Base-by-base conservation (phyloP, 768 basidiomycete species). In the Clavaria fumosa region DNA sequence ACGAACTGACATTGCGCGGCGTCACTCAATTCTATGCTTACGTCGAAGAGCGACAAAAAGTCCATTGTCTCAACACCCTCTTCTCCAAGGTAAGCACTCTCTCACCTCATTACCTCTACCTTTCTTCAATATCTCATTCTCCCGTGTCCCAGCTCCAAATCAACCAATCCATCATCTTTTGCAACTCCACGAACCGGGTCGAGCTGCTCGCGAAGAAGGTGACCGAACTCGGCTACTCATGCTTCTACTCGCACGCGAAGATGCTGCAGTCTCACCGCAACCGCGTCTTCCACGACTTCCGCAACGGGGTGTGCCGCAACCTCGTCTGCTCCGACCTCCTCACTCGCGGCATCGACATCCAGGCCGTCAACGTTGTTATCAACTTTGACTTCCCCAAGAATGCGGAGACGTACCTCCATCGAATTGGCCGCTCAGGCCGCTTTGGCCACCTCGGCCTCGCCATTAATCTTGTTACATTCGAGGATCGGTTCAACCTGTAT, bases 81-180 rank as follows among this genome's bases (percentile, higher is more conserved):
- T 97, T 97, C 71, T 93, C 89, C 51, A 96, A 96, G 71, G 90
- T 89, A 38, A 41, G 64, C 47, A 21, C 14, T 5, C 22, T 4
- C n/a, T n/a, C n/a, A n/a, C n/a, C n/a, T n/a, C n/a, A n/a, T n/a
- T n/a, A n/a, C n/a, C n/a, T n/a, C n/a, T n/a, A n/a, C n/a, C n/a
- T n/a, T n/a, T n/a, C n/a, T n/a, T n/a, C n/a, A n/a, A n/a, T n/a
- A n/a, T 23, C 9, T 40, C 36, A 34, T 42, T 43, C 21, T 46
- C 35, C 14, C 14, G 28, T 33, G 40, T 24, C 41, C 9, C 54
- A 96, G 88, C 75, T 99, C 35, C 93, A 97, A 91, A 99, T 99
- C 69, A 99, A 99, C 63, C 93, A 99, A 64, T 96, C 93, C 42
- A 97, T 99, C 63, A 99, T 99, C 55, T 99, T 99, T 64, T 99